Evolutionary conservation across 139 green algal species (phyloP), one percentile per base, ranked within the genome.

Genomic region (Chlorella sorokiniana): DNA sequence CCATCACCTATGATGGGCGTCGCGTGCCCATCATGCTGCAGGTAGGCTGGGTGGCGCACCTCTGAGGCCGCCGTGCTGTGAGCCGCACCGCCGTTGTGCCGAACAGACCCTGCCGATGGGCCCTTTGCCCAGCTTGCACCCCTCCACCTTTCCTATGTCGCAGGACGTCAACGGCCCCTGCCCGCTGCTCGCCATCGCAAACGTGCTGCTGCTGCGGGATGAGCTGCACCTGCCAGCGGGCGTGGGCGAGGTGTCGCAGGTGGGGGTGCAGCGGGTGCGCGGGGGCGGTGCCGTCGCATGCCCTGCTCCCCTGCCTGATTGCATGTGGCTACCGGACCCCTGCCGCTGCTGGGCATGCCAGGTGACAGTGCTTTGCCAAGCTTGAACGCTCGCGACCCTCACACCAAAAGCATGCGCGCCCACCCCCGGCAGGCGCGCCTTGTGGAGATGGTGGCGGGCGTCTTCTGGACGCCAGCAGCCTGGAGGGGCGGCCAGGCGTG

Each of bases 131-230:
- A n/a, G 23, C 61, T 3, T 9, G 61, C 61, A 40, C 27, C 61
- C 25, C 3, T 16, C 22, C 25, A 10, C 27, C n/a, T 38, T 25
- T n/a, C 22, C 52, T 16, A 23, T 23, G 52, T 23, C 94, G 62
- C 96, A 99, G 83, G 98, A 97, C 79, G 79, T 92, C 5, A 99
- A 99, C 61, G 96, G 96, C 0, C 96, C 96, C 5, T 99, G 96
- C 84, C 96, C 96, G 1, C 84, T 98, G 41, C 83, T 98, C 1
- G 96, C 94, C 1, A 94, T 99, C 14, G 89, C 92, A 25, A 97
- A 98, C 62, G 86, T 94, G n/a, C 85, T 98, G 29, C 88, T 95
- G 20, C 89, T 98, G 22, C 85, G 92, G 7, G 91, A 93, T 62
- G 68, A 84, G 69, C 78, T 96, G 29, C 74, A 88, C 70, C 86